Evolutionary conservation across 148 eudicot species (phyloP), one percentile per base, ranked within the genome.

Genomic region (Pharnaceum exiguum): DNA sequence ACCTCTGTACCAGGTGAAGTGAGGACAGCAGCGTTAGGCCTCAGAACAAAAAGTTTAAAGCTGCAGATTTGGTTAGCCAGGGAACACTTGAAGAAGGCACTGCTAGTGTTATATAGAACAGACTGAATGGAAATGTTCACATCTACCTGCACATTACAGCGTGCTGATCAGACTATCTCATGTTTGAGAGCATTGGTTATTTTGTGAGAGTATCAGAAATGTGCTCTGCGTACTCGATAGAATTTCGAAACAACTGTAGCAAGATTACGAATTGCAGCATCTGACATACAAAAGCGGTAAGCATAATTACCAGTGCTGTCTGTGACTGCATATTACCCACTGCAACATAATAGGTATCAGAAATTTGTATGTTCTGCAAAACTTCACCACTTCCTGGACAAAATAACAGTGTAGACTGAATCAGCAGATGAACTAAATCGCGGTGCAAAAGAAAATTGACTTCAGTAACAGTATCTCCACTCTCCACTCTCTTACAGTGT

Each of bases 291-390:
- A 19, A 23, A 0, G 23, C 10, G n/a, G 15, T 39, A 1, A 49
- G 39, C 13, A n/a, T 8, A 25, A 28, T 74, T 66, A 82, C 84
- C 82, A 65, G 55, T 35, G 65, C 63, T 25, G 71, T 47, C 55
- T 77, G 68, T 8, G 71, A 48, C 66, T 79, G 76, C 54, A 79
- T 71, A 73, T 82, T 82, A 43, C 76, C 78, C 8, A 79, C 82
- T 22, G 82, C 84, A 23, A 79, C 62, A 49, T 59, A 79, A 62
- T 82, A 82, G 48, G 63, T 70, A 49, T 60, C 74, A 25, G 88
- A 55, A 8, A 46, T 52, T 27, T 36, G 38, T 55, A 79, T 74
- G 51, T 77, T 68, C 61, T 71, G 82, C 51, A 35, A 35, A 33
- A 82, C 53, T 12, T 36, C 32, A 55, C 88, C 84, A 29, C 44